A percentile compares a stretch with the other conserved stretches of the same genome.
These are phyloP conservation scores for Nectriaceae sp. DNA, from an alignment of 2,329 filamentous ascomycete genomes.

Conservation along the genomic window DNA sequence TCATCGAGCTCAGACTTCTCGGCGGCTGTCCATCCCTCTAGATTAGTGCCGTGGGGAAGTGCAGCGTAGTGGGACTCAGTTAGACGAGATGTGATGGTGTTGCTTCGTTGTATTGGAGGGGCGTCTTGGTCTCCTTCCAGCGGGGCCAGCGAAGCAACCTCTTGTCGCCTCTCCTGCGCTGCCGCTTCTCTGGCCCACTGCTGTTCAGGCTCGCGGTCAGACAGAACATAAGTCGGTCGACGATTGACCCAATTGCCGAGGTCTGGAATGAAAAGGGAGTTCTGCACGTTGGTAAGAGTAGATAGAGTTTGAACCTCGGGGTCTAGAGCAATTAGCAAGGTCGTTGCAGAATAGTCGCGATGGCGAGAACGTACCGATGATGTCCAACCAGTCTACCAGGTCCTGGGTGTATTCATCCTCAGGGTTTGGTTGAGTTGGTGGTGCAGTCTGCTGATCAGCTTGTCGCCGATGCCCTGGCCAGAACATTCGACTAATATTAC, in stretches of 20 bases:
- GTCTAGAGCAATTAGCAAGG: constrained; percentile 52
- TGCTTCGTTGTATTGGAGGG: constrained; percentile 37
- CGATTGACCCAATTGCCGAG: constrained; percentile 76
- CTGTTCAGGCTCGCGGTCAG: constrained; percentile 42
- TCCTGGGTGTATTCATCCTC: constrained; percentile 41
- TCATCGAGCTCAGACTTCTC: constrained; percentile 81
- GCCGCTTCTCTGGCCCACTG: constrained; percentile 24
- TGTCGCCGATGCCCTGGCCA: constrained; percentile 26
- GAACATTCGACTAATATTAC: constrained; percentile 28
- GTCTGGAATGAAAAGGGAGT: constrained; percentile 83
- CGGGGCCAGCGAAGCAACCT: neutral
- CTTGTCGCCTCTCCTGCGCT: constrained; percentile 18
- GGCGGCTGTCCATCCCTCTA: constrained; percentile 74
- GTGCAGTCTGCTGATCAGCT: constrained; percentile 1
- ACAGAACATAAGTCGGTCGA: constrained; percentile 75
- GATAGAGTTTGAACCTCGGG: constrained; percentile 82
- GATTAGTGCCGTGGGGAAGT: constrained; percentile 69
- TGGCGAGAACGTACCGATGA: constrained; percentile 33
- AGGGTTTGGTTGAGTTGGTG: constrained; percentile 5
- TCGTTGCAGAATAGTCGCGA: neutral
- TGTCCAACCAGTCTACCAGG: constrained; percentile 42
- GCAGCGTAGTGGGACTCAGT: constrained; percentile 77
- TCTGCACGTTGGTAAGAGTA: constrained; percentile 86
- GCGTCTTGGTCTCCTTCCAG: constrained; percentile 5
- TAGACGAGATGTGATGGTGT: constrained; percentile 68